Percentiles rank a stretch among this genome's conserved stretches.
Conservation (phyloP, 2,329 filamentous ascomycete genomes). For the Purpureocillium lavendulum region DNA sequence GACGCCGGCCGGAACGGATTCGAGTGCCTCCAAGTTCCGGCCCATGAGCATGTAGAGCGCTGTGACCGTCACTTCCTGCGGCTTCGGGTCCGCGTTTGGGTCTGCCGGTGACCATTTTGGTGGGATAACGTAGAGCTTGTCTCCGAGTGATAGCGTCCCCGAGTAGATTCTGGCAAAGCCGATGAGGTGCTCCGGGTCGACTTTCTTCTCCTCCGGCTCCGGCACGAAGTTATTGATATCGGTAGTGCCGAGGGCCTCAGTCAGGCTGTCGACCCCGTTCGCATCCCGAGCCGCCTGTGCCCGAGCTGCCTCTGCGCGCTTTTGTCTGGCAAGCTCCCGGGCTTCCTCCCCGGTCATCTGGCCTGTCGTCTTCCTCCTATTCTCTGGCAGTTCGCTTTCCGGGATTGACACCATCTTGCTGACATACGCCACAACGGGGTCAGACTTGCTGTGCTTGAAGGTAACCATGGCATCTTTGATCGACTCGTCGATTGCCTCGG, state of each 20-base stretch:
- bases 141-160: slow-evolving; percentile 79
- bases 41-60: slow-evolving; percentile 96
- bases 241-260: slow-evolving; percentile 51
- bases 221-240: slow-evolving; percentile 46
- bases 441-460: slow-evolving; percentile 62
- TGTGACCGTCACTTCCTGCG: slow-evolving; percentile 75
- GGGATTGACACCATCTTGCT: slow-evolving; percentile 98
- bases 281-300: slow-evolving; percentile 55
- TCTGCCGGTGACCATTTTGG: slow-evolving; percentile 86
- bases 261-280: slow-evolving; percentile 45
- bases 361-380: slow-evolving; percentile 58
- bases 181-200: slow-evolving; percentile 79
- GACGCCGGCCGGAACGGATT: slow-evolving; percentile 82
- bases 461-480: slow-evolving; percentile 75
- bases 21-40: slow-evolving; percentile 71
- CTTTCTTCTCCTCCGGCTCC: slow-evolving; percentile 45
- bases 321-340: slow-evolving; percentile 75
- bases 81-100: slow-evolving; percentile 62
- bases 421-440: slow-evolving; percentile 86
- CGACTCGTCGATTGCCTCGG: slow-evolving; percentile 56
- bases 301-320: slow-evolving; percentile 78
- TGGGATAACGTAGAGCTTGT: slow-evolving; percentile 81
- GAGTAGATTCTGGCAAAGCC: slow-evolving; percentile 94
- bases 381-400: slow-evolving; percentile 83
- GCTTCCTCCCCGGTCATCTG: slow-evolving; percentile 85